phyloP scores from a whole-genome alignment of 2,329 filamentous ascomycete species.

The Thielaviopsis ethacetica region DNA sequence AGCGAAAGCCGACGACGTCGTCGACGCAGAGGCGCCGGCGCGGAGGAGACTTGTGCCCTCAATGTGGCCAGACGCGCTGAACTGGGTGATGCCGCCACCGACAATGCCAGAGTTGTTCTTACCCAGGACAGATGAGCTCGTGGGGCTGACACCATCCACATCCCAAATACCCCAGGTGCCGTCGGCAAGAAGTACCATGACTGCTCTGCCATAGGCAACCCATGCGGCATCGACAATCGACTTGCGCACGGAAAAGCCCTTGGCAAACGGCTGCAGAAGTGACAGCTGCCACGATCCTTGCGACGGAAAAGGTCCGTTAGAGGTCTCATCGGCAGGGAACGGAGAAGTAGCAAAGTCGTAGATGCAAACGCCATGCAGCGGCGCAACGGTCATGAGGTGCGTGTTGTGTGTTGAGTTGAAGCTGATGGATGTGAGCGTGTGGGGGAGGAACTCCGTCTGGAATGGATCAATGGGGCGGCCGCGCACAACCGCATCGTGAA shows the following conservation, averaged over 20 bases:
- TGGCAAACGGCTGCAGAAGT: constrained; percentile 39
- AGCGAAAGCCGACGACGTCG: constrained; percentile 24
- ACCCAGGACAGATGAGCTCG: constrained; percentile 29
- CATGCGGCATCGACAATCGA: constrained; percentile 45
- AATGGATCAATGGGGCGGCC: constrained; percentile 30
- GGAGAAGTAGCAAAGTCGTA: constrained; percentile 43
- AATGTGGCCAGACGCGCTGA: constrained; percentile 41
- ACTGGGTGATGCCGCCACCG: constrained; percentile 41
- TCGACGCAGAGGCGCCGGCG: constrained; percentile 26
- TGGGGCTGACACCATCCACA: constrained; percentile 39
- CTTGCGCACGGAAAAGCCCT: constrained; percentile 35
- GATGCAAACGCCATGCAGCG: constrained; percentile 39
- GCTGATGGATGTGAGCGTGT: constrained; percentile 36
- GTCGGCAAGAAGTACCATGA: constrained; percentile 42
- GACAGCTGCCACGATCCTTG: constrained; percentile 51
- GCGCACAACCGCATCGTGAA: constrained; percentile 23
- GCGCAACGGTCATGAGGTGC: constrained; percentile 40
- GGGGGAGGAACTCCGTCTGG: constrained; percentile 42
- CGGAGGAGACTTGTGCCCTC: constrained; percentile 42
- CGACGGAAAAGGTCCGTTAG: constrained; percentile 32
- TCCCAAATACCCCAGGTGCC: constrained; percentile 56
- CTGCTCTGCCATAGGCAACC: constrained; percentile 42
- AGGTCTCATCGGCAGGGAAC: constrained; percentile 33
- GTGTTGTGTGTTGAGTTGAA: constrained; percentile 45
- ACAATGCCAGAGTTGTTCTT: constrained; percentile 35